Percentiles rank a stretch among this genome's conserved stretches.
These are phyloP conservation scores for Cryptococcus sp. DNA, from an alignment of 1,284 basidiomycete genomes.

Conservation along the genomic window DNA sequence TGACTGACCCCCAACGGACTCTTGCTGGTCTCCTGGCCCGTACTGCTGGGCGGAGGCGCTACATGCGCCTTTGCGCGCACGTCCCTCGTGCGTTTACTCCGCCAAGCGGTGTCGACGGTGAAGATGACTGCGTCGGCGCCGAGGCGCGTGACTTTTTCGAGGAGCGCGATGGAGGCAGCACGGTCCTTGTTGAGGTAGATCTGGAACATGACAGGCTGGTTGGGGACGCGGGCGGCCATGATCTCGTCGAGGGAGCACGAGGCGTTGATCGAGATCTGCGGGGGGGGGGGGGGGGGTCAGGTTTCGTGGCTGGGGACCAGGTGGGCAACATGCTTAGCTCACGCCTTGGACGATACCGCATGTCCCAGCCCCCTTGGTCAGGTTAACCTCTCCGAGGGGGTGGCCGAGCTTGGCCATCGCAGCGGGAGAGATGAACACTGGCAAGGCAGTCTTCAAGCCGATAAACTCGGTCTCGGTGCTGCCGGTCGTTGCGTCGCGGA, in stretches of 20 bases:
- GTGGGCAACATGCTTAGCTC: constrained; percentile 12
- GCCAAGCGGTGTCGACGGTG: constrained; percentile 84
- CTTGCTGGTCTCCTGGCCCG: constrained; percentile 9
- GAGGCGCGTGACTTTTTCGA: constrained; percentile 52
- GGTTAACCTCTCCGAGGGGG: constrained; percentile 53
- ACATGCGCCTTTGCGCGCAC: constrained; percentile 46
- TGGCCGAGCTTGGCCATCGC: constrained; percentile 55
- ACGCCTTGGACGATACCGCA: constrained; percentile 52
- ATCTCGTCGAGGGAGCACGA: constrained; percentile 55
- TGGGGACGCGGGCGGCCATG: constrained; percentile 47
- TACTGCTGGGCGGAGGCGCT: constrained; percentile 14
- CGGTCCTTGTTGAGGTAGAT: constrained; percentile 59
- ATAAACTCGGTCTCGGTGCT: constrained; percentile 38
- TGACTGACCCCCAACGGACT: constrained; percentile 48
- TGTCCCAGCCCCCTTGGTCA: constrained; percentile 51
- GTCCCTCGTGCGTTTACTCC: constrained; percentile 84
- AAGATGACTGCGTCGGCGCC: constrained; percentile 71
- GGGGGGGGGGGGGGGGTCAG: not conserved
- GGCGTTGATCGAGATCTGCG: constrained; percentile 49
- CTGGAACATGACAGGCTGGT: constrained; percentile 52
- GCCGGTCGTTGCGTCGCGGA: constrained; percentile 35
- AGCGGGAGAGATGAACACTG: constrained; percentile 54
- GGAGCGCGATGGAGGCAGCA: constrained; percentile 50
- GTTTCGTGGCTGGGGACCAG: not conserved
- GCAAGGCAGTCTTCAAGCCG: constrained; percentile 43